Base-by-base conservation (phyloP, 2,329 filamentous ascomycete species). In the Alternaria ventricosa region DNA sequence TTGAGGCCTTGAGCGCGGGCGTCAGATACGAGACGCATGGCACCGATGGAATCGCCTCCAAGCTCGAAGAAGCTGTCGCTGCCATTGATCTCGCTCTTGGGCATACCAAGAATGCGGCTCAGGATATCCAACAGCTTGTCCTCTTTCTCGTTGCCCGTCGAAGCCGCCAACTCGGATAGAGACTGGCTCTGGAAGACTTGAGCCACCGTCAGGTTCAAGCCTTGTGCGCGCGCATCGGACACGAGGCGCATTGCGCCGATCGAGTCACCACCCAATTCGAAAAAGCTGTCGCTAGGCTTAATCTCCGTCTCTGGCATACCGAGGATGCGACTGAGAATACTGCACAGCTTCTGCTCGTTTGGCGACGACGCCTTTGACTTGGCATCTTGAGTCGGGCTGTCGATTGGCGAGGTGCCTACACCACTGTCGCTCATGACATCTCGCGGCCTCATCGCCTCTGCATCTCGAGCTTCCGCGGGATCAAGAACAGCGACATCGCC, bases 111-210 rank as follows among this genome's bases (percentile, higher is more conserved):
- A 9, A 80, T 74, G 20, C 66, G 71, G 28, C 70, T 68, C 27
- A 79, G 70, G 10, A 77, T 63, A 2, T 67, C 60, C 4, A 72
- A 53, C 4, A 81, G 62, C 58, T 73, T 78, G 3, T 74, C 69
- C 49, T 78, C 74, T n/a, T 71, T 77, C 27, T 69, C 66, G 18
- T 73, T 76, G 10, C 68, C 64, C 73, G 88, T 69, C 1, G 81
- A 78, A 47, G 81, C 82, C 3, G 88, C 87, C 75, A 89, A 86
- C 59, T 89, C 86, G 56, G 79, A 67, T 7, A 86, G 73, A 20
- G 81, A 76, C 80, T 81, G 68, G 50, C 73, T 75, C 18, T 74
- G 69, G 69, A 85, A 85, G 22, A 84, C 79, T 47, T 82, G 79
- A 5, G 79, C 77, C 3, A 85, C 84, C 0, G 77, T 80, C 2